Base-by-base conservation (phyloP, 78 protist species). In the Chrysochromulina tobinii region DNA sequence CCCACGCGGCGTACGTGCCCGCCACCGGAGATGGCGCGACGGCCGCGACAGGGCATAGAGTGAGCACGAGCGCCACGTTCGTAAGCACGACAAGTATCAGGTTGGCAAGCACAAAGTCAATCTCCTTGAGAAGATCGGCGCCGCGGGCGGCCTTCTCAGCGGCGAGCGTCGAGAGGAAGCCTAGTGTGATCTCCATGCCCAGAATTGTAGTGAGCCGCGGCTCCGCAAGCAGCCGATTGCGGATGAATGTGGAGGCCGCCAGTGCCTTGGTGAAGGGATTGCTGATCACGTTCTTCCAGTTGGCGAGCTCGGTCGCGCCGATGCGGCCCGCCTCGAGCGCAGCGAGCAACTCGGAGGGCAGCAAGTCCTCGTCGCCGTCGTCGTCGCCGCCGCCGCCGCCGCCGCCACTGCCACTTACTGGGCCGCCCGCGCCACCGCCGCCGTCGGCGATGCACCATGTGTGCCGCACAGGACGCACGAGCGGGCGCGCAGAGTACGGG, bases 41-140 rank as follows among this genome's bases (percentile, higher is more conserved):
- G 21, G 50, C 8, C 23, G 87, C 87, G 87, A 20, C 64, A 51
- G 87, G 87, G 51, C 64, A 50, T 14, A 79, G 87, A 15, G 20
- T 8, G 64, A 79, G 15, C 21, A 79, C 87, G 87, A 79, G 87
- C 64, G 61, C 87, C 50, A 38, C 23, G 61, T 79, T 79, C 14
- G 87, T 79, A 20, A 54, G n/a, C 21, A 14, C 6, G 50, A 79
- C 23, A 6, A 79, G 51, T 48, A 54, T 38, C 11, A 25, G 73
- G 48, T 67, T 18, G 48, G 64, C 64, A 12, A 59, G 64, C 64
- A 79, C 87, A 9, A 79, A 79, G 61, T 79, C 87, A 4, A 54
- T 6, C 87, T 79, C 87, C 20, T 5, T 18, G 11, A 53, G 23
- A 5, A 79, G 23, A 50, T 17, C n/a, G 48, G 5, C 51, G 38